Percentiles rank a stretch among this genome's conserved stretches.
Conservation (phyloP, 2,329 filamentous ascomycete species). For the Colletotrichum eremochloae region DNA sequence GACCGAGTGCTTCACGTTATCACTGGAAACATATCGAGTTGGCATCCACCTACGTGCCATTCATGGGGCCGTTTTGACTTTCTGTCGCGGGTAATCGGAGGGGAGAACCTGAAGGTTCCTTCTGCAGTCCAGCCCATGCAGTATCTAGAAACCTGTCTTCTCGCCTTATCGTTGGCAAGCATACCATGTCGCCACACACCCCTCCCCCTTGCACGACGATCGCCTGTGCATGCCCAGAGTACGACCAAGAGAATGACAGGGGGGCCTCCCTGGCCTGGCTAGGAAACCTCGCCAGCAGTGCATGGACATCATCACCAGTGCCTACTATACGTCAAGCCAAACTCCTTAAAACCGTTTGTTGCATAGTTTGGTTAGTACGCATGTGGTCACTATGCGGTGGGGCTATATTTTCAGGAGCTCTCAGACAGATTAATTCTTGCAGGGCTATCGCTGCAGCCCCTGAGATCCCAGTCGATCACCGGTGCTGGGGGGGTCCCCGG, state of each 20-base stretch:
- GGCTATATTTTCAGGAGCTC: conserved; percentile 27
- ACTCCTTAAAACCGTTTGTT: conserved; percentile 29
- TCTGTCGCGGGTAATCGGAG: background rate
- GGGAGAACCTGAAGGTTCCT: conserved; percentile 22
- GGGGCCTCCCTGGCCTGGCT: conserved; percentile 1
- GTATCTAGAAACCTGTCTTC: background rate
- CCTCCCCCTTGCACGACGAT: conserved; percentile 23
- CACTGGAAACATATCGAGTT: conserved; percentile 9
- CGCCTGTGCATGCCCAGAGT: conserved; percentile 29
- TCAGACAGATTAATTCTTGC: conserved; percentile 34
- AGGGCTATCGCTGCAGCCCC: conserved; percentile 20
- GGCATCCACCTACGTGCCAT: conserved; percentile 25
- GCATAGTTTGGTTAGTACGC: background rate
- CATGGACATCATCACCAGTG: conserved; percentile 29
- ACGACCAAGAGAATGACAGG: conserved; percentile 15
- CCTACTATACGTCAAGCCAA: conserved; percentile 9
- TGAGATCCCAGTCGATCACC: conserved; percentile 14
- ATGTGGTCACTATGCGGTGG: conserved; percentile 9
- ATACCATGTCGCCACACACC: background rate
- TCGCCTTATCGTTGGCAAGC: conserved; percentile 3
- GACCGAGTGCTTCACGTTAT: conserved; percentile 5
- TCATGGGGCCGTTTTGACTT: conserved; percentile 28
- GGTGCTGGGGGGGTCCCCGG: conserved; percentile 15
- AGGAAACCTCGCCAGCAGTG: background rate
- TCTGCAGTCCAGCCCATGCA: conserved; percentile 19